Conservation (phyloP, 805 yeast genomes). For the Hanseniaspora singularis region DNA sequence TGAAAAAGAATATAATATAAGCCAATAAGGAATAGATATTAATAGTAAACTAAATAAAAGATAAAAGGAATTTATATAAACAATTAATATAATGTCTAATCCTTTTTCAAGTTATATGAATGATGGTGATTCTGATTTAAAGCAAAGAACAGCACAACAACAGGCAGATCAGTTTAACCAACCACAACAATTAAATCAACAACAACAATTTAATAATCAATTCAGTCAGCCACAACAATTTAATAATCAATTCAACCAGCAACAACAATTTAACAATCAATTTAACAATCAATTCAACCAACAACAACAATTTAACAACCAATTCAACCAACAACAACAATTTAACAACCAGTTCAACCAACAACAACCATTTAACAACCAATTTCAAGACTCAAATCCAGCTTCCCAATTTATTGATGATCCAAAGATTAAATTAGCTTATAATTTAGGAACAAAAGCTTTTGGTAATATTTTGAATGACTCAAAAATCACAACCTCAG, state of each 20-base stretch:
- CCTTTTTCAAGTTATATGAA: conserved; percentile 7
- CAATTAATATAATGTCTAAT: conserved; percentile 8
- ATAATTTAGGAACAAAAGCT: conserved; percentile 79
- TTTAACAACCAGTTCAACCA: conserved; percentile 2
- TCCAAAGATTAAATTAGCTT: conserved; percentile 72
- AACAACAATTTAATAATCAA: conserved; percentile 17
- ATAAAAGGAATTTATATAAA: not conserved
- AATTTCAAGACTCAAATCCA: not conserved
- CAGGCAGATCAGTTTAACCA: not conserved
- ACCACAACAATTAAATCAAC: not conserved
- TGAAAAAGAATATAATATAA: no score
- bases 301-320: not conserved
- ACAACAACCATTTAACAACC: conserved; percentile 1
- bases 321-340: conserved; percentile 14
- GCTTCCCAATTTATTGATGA: conserved; percentile 44
- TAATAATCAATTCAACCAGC: conserved; percentile 26
- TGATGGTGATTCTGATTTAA: not conserved
- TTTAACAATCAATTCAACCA: conserved; percentile 12
- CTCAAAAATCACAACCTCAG: conserved; percentile 30
- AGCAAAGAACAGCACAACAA: conserved; percentile 1
- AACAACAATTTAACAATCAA: conserved; percentile 16
- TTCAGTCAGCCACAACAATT: conserved; percentile 18
- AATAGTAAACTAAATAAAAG: not conserved
- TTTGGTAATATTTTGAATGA: conserved; percentile 32
- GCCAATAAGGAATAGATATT: not conserved